Base-by-base conservation (phyloP, 306 rosid genomes). In the Begonia peltatifolia region DNA sequence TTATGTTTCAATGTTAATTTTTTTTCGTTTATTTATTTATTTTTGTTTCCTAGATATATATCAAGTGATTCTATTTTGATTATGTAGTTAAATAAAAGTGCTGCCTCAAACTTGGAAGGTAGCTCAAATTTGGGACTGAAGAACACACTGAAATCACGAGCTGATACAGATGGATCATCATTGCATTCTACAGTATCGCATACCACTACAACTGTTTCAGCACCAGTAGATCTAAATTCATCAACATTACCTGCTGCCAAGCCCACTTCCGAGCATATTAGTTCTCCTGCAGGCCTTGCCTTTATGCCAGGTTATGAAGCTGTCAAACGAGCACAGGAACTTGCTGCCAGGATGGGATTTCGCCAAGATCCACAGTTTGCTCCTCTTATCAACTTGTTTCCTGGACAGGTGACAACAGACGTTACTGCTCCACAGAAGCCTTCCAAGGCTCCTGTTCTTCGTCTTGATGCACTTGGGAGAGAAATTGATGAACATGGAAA, bases 321-420 rank as follows among this genome's bases (percentile, higher is more conserved):
- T 54, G 97, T 89, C 53, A 85, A 84, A 71, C 90, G 90, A 51
- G 97, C 97, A 35, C 95, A 80, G 69, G 95, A 80, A 68, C 81
- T 80, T 15, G 95, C 97, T 68, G 90, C 95, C 16, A 76, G 83
- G 72, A 85, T 89, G 95, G 97, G 97, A 30, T 89, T 85, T 55
- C 89, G 79, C 25, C 97, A 89, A 46, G 95, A 89, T 76, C 97
- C 97, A 13, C 84, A 85, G 71, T 89, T 89, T 80, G 87, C 82
- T 72, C 94, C 97, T 56, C 71, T 82, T 9, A 82, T 89, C 62
- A 89, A 85, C 67, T 67, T 80, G 80, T 89, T 89, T 77, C 94
- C 95, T 0, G 90, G 94, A 59, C 93, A 85, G 69, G n/a, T 49
- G 59, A 68, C 68, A 43, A 53, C 87, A 2, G 95, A 89, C 56